Conservation (phyloP, 78 protist species). For the Emiliania huxleyi region DNA sequence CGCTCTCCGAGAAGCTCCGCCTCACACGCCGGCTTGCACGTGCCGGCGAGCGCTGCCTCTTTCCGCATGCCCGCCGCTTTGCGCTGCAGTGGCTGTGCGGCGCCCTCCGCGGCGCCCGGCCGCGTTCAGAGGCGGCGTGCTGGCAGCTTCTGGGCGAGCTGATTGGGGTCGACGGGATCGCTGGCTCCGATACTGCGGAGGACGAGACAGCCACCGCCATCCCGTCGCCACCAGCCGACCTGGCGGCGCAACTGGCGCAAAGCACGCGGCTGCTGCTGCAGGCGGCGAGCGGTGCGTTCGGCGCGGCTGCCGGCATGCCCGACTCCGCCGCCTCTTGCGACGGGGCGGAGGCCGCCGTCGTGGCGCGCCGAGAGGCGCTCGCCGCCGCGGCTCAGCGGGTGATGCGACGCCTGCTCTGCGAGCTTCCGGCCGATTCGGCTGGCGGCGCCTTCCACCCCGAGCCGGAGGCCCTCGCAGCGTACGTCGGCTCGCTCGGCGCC, state of each 20-base stretch:
- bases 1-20: too few species aligned
- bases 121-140: not conserved
- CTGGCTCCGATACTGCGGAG: not conserved
- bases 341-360: not conserved
- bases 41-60: too few species aligned
- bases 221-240: not conserved
- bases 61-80: not conserved
- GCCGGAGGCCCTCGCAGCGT: not conserved
- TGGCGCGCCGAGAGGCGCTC: not conserved
- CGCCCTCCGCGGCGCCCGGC: not conserved
- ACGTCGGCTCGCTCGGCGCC: not conserved
- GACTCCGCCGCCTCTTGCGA: not conserved
- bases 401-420: not conserved
- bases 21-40: too few species aligned
- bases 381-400: not conserved
- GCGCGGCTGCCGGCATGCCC: not conserved
- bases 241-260: not conserved
- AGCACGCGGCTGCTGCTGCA: not conserved
- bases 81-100: not conserved
- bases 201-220: not conserved
- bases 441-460: not conserved
- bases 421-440: not conserved
- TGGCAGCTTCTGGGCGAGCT: not conserved
- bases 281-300: not conserved
- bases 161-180: not conserved